phyloP scores from a whole-genome alignment of 1,284 basidiomycete genomes.

The Papiliotrema fonsecae region DNA sequence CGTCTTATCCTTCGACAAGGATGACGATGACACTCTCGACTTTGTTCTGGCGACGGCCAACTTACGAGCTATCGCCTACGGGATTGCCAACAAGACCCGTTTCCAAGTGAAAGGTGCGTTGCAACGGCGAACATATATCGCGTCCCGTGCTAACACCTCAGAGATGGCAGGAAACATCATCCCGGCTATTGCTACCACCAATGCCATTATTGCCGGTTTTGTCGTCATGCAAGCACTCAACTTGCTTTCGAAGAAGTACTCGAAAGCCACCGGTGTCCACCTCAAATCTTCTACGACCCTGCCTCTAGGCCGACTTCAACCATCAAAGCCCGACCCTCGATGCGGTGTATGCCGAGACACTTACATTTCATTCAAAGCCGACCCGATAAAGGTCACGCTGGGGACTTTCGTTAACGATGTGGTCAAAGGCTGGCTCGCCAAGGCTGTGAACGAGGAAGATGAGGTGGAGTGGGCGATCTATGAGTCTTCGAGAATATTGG shows the following conservation, averaged over 20 bases:
- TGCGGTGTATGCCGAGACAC: slow-evolving; percentile 85
- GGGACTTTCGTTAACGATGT: slow-evolving; percentile 67
- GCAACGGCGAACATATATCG: background rate
- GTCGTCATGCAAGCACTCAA: slow-evolving; percentile 89
- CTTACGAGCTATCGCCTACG: slow-evolving; percentile 82
- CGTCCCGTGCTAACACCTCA: slow-evolving; percentile 45
- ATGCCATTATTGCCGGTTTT: slow-evolving; percentile 91
- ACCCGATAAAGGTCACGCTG: slow-evolving; percentile 61
- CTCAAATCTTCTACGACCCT: slow-evolving; percentile 68
- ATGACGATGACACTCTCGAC: slow-evolving; percentile 93
- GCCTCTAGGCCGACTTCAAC: slow-evolving; percentile 64
- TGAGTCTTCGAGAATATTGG: slow-evolving; percentile 61
- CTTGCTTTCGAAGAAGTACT: slow-evolving; percentile 54
- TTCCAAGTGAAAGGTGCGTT: slow-evolving; percentile 89
- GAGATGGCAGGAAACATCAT: slow-evolving; percentile 99
- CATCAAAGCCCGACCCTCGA: slow-evolving; percentile 59
- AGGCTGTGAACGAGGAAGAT: slow-evolving; percentile 46
- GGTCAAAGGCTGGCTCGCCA: slow-evolving; percentile 36
- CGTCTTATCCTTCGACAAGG: slow-evolving; percentile 88
- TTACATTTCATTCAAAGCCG: slow-evolving; percentile 70
- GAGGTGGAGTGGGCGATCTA: slow-evolving; percentile 68
- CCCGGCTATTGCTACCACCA: slow-evolving; percentile 97
- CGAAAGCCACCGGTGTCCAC: slow-evolving; percentile 61
- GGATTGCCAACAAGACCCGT: slow-evolving; percentile 80
- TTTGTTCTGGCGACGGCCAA: slow-evolving; percentile 95